Evolutionary conservation across 2,329 filamentous ascomycete species (phyloP).

Genomic region (Cadophora sp.): DNA sequence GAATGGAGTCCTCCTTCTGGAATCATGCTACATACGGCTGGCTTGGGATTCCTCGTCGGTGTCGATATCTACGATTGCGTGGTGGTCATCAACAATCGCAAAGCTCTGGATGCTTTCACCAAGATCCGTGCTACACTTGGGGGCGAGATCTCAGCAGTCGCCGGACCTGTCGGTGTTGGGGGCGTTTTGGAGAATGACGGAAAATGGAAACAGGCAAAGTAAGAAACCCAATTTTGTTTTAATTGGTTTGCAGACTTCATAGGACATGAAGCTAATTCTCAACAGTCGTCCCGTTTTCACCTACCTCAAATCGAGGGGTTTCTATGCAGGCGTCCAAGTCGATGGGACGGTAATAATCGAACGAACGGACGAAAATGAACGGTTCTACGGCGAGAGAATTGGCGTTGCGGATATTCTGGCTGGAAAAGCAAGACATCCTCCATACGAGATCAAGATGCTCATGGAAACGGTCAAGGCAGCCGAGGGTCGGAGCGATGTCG

Average conservation of each 20-base stretch:
- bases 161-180: constrained; percentile 73
- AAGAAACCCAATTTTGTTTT: constrained; percentile 40
- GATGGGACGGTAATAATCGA: constrained; percentile 89
- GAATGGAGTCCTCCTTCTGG: constrained; percentile 92
- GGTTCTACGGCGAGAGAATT: constrained; percentile 77
- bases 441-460: constrained; percentile 50
- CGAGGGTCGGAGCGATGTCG: constrained; percentile 80
- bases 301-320: constrained; percentile 87
- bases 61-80: constrained; percentile 97
- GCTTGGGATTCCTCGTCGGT: constrained; percentile 86
- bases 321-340: constrained; percentile 86
- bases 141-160: constrained; percentile 77
- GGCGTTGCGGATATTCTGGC: constrained; percentile 66
- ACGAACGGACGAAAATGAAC: constrained; percentile 85
- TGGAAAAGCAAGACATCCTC: constrained; percentile 42
- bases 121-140: constrained; percentile 81
- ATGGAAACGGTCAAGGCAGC: constrained; percentile 84
- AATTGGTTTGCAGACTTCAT: background rate
- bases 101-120: constrained; percentile 85
- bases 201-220: constrained; percentile 62
- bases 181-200: constrained; percentile 46
- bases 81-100: constrained; percentile 86
- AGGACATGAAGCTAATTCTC: constrained; percentile 18
- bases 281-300: constrained; percentile 69
- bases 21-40: constrained; percentile 88